Evolutionary conservation across 2,329 filamentous ascomycete genomes (phyloP).

Genomic region (Beauveria sp.): DNA sequence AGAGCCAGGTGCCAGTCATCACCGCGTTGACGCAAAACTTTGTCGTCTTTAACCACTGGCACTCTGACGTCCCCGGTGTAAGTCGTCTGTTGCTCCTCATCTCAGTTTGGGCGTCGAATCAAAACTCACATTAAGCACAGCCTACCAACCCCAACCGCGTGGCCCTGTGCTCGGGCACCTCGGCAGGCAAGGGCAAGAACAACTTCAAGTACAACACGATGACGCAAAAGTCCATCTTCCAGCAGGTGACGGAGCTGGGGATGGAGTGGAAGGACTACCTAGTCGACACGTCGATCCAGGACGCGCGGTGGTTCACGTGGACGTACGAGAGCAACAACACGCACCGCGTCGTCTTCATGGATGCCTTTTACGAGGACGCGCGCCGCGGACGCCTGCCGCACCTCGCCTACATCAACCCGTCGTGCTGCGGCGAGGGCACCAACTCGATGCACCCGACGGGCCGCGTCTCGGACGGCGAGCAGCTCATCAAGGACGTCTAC

Average conservation of each 20-base stretch:
- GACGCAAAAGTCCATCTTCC: conserved; percentile 29
- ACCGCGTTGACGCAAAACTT: conserved; percentile 32
- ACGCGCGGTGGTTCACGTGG: conserved; percentile 36
- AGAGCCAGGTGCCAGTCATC: conserved; percentile 33
- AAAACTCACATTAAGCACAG: conserved; percentile 15
- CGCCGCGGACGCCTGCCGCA: conserved; percentile 32
- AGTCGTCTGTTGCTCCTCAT: not conserved
- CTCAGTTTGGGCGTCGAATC: not conserved
- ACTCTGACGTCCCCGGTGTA: conserved; percentile 33
- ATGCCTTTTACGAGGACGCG: conserved; percentile 35
- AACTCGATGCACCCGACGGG: conserved; percentile 27
- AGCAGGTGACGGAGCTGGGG: conserved; percentile 30
- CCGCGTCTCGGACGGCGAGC: conserved; percentile 26
- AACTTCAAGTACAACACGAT: conserved; percentile 22
- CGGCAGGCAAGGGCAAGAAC: conserved; percentile 23
- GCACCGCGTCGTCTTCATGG: conserved; percentile 22
- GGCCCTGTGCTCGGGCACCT: conserved; percentile 23
- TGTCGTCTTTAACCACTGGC: conserved; percentile 36
- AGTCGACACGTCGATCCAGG: conserved; percentile 34
- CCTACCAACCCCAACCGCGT: conserved; percentile 36
- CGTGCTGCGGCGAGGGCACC: conserved; percentile 29
- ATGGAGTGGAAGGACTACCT: conserved; percentile 40
- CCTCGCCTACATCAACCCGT: conserved; percentile 40
- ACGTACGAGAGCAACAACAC: conserved; percentile 26
- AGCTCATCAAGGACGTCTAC: conserved; percentile 28